A percentile compares a stretch with the other conserved stretches of the same genome.
phyloP scores from a whole-genome alignment of 2,329 filamentous ascomycete species.

The Zasmidium citrigriseum region DNA sequence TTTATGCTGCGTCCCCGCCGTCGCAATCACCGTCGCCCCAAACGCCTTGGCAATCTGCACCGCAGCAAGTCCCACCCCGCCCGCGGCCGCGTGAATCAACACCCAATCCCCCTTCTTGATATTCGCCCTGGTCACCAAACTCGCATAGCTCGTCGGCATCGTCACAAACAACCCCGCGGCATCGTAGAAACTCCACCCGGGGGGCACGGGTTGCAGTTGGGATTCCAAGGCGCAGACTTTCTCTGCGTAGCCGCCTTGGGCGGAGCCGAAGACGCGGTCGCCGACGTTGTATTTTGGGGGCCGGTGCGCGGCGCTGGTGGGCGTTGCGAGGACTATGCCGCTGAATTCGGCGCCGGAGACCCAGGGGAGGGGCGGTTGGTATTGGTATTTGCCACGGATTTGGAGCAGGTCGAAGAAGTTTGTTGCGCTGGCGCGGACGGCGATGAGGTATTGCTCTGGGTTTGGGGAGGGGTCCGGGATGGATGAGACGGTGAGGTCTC shows the following conservation, averaged over 20 bases:
- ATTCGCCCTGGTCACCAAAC: slow-evolving; percentile 73
- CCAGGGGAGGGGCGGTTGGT: slow-evolving; percentile 88
- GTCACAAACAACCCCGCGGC: slow-evolving; percentile 90
- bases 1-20: slow-evolving; percentile 79
- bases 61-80: slow-evolving; percentile 86
- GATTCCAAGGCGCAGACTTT: slow-evolving; percentile 68
- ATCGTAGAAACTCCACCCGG: slow-evolving; percentile 79
- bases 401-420: slow-evolving; percentile 99
- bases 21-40: slow-evolving; percentile 90
- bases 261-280: slow-evolving; percentile 81
- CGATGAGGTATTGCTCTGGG: slow-evolving; percentile 78
- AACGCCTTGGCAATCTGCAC: slow-evolving; percentile 93
- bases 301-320: slow-evolving; percentile 42
- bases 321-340: slow-evolving; percentile 70
- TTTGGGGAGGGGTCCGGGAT: slow-evolving; percentile 74
- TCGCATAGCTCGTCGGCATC: slow-evolving; percentile 85
- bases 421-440: slow-evolving; percentile 81
- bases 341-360: slow-evolving; percentile 84
- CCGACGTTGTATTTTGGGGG: slow-evolving; percentile 70
- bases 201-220: slow-evolving; percentile 70
- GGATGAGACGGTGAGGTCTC: slow-evolving; percentile 73
- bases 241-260: slow-evolving; percentile 83
- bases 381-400: slow-evolving; percentile 92
- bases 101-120: slow-evolving; percentile 81
- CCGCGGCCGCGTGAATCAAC: slow-evolving; percentile 87